Evolutionary conservation across 2,329 filamentous ascomycete genomes (phyloP), one percentile per base, ranked within the genome.

Genomic region (Penicillium sp.): DNA sequence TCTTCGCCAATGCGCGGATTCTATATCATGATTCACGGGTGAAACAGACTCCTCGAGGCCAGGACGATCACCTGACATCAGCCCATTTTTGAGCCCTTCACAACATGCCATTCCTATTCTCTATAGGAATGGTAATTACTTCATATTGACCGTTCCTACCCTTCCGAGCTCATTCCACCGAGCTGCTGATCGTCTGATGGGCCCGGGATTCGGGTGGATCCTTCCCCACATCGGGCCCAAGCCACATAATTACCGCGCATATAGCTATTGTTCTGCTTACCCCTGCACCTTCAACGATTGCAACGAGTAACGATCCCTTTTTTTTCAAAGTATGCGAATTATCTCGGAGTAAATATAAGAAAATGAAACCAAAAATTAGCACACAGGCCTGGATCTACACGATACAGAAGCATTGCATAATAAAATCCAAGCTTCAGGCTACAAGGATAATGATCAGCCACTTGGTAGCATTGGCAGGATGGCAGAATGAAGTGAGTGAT

Each of bases 41-140:
- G 50, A 47, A 40, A 51, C 43, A 47, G 29, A 51, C 43, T 2
- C 14, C 33, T 9, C n/a, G 2, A 37, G 33, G 33, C 12, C 44
- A 23, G 8, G 29, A 43, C 18, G 51, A 57, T 57, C 55, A 54
- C 55, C 55, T 57, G 55, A 57, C 53, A 37, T 45, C 51, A 47
- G 55, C 51, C 48, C 35, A 50, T 29, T 20, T 20, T 42, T 14
- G n/a, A 37, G n/a, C 3, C 31, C 8, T 14, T 27, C 18, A 9
- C 26, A 49, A 50, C 35, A 50, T 42, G 35, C 35, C 35, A 31
- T 50, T 26, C 22, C 14, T 11, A 11, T 37, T 5, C 15, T 9
- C 33, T 37, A 4, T 37, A 9, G 33, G 15, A 37, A 37, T n/a
- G 9, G 14, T 12, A 41, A 41, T 22, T 18, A 23, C 9, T 37